Conservation (phyloP, 495 filamentous ascomycete genomes). For the Penicillium tannophilum region DNA sequence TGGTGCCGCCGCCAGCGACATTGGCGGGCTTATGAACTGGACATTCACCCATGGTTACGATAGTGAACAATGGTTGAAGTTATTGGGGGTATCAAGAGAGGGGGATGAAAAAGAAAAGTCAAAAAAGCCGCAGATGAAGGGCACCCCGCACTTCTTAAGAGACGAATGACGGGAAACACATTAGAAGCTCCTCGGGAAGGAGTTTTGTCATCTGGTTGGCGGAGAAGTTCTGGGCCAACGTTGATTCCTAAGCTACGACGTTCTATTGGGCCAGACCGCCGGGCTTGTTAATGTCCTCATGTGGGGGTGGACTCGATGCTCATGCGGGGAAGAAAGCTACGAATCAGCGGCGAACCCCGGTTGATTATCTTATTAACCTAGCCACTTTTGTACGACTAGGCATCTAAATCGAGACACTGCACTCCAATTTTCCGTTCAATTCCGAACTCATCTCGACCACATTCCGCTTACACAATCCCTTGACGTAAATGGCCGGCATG, state of each 20-base stretch:
- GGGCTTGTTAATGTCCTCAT: conserved; percentile 3
- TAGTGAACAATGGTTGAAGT: background rate
- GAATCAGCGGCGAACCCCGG: conserved; percentile 9
- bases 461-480: background rate
- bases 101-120: background rate
- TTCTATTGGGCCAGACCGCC: conserved; percentile 22
- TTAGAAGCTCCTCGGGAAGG: conserved; percentile 16
- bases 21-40: conserved; percentile 52
- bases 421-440: background rate
- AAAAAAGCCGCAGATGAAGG: background rate
- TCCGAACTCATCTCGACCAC: background rate
- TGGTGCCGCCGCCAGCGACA: conserved; percentile 61
- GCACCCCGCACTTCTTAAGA: conserved; percentile 25
- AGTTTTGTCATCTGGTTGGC: conserved; percentile 23
- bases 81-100: conserved; percentile 3
- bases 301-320: conserved; percentile 10
- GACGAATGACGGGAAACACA: conserved; percentile 20
- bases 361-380: background rate
- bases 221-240: conserved; percentile 17
- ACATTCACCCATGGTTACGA: conserved; percentile 44
- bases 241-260: conserved; percentile 24
- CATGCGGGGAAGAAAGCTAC: conserved; percentile 10
- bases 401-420: background rate
- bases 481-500: too few relatives aligned
- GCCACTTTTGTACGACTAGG: background rate